Base-by-base conservation (phyloP, 805 yeast species). In the Kluyveromyces lactis region DNA sequence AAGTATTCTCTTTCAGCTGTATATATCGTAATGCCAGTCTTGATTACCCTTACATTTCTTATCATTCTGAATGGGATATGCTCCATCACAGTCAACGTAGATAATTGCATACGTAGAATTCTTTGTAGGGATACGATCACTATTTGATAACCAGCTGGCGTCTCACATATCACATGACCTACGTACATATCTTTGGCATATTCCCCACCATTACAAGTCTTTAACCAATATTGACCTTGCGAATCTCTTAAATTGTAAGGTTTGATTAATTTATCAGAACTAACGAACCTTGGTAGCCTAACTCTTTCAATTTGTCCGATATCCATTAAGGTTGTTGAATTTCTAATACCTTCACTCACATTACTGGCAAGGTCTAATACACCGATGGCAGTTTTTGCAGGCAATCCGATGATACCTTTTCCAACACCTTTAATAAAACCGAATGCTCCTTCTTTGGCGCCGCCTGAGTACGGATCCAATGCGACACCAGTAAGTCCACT, bases 331-430 rank as follows among this genome's bases (percentile, higher is more conserved):
- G 95, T 85, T 0, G 99, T 86, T 0, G 97, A 85, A 56, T 81
- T 89, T 44, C 89, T 72, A 36, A 94, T 87, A 19, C 97, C 97
- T 56, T 89, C 97, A 63, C 95, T 80, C 27, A 92, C 79, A 59
- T 86, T 90, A 39, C 84, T 82, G 1, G 97, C 95, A 46, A 94
- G 68, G 56, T 92, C 99, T 48, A 92, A 80, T 18, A 92, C 58
- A 10, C 99, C 99, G 49, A 90, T 87, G 0, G 96, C 95, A 0
- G 97, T 86, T 66, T 92, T 92, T 0, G 98, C 89, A 0, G 99
- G 98, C 23, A 94, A 64, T 0, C 98, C 98, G 41, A 92, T 76
- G n/a, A 94, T 55, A 10, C 98, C 99, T 52, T 81, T 84, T 3
- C 98, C 98, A 3, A 92, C 55, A 1, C 99, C 99, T 55, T 80